phyloP scores from a whole-genome alignment of 441 rosid species.

The Daphne laureola region DNA sequence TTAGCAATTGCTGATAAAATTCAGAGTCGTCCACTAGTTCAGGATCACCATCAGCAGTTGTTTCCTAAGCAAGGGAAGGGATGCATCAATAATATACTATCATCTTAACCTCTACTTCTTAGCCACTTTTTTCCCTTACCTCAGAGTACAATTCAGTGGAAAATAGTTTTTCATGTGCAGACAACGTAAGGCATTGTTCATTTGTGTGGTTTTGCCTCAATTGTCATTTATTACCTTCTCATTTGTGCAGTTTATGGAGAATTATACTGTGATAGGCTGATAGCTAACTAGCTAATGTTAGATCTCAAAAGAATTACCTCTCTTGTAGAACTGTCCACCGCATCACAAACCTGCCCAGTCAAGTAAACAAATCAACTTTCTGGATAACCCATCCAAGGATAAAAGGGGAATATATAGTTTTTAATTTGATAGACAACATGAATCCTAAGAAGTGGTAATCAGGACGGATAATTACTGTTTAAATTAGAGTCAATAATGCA shows the following conservation, averaged over 20 bases:
- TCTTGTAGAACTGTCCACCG: constrained; percentile 19
- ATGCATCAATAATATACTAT: too few relatives aligned
- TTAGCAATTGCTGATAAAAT: constrained; percentile 76
- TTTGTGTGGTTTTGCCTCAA: too few relatives aligned
- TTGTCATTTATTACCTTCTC: too few relatives aligned
- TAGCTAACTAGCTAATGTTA: neutral
- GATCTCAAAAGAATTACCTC: constrained; percentile 34
- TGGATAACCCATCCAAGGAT: constrained; percentile 5
- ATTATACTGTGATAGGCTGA: too few relatives aligned
- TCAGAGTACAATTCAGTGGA: too few relatives aligned
- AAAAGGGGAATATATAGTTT: neutral
- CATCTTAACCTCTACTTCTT: too few relatives aligned
- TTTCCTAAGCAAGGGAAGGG: constrained; percentile 33
- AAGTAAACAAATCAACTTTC: constrained; percentile 16
- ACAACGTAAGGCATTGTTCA: too few relatives aligned
- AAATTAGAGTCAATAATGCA: constrained; percentile 5
- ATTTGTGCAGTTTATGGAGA: too few relatives aligned
- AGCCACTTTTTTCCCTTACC: too few relatives aligned
- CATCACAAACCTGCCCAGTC: constrained; percentile 28
- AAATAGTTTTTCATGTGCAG: too few relatives aligned
- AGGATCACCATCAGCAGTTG: constrained; percentile 59
- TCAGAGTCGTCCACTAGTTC: constrained; percentile 85
- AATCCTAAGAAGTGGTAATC: neutral
- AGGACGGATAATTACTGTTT: neutral
- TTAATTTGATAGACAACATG: neutral